A percentile compares a stretch with the other conserved stretches of the same genome.
These are phyloP conservation scores for Monilinia laxa DNA, from an alignment of 2,329 filamentous ascomycete species.

Conservation along the genomic window DNA sequence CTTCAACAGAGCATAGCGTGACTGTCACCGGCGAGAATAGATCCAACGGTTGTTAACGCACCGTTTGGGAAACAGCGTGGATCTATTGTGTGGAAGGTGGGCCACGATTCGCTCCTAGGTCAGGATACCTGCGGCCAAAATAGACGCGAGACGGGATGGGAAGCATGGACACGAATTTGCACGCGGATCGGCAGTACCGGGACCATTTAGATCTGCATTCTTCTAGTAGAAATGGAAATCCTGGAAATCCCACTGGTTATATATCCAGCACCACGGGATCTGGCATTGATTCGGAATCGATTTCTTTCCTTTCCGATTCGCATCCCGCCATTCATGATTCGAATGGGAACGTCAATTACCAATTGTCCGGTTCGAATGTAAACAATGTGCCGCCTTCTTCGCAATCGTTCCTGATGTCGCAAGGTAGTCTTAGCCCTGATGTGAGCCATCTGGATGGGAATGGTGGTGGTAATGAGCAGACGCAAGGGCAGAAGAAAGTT, in stretches of 20 bases:
- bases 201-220: background rate
- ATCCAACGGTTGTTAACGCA: background rate
- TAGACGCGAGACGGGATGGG: conserved; percentile 10
- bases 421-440: conserved; percentile 5
- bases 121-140: background rate
- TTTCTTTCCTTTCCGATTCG: background rate
- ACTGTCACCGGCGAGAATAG: conserved; percentile 4
- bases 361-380: background rate
- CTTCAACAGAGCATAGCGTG: conserved; percentile 6
- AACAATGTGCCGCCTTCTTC: background rate
- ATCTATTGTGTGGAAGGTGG: background rate
- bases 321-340: background rate
- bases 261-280: background rate
- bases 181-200: conserved; percentile 4
- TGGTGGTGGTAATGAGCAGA: background rate
- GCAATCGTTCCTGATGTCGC: conserved; percentile 5
- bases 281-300: background rate
- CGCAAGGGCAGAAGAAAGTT: conserved; percentile 10
- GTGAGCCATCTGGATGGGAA: background rate
- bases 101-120: conserved; percentile 11
- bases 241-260: no score
- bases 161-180: conserved; percentile 7
- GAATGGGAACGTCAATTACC: background rate
- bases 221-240: background rate
- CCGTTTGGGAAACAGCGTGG: background rate